Percentiles rank a stretch among this genome's conserved stretches.
These are phyloP conservation scores for Galerina sulciceps DNA, from an alignment of 768 basidiomycete genomes.

Conservation along the genomic window DNA sequence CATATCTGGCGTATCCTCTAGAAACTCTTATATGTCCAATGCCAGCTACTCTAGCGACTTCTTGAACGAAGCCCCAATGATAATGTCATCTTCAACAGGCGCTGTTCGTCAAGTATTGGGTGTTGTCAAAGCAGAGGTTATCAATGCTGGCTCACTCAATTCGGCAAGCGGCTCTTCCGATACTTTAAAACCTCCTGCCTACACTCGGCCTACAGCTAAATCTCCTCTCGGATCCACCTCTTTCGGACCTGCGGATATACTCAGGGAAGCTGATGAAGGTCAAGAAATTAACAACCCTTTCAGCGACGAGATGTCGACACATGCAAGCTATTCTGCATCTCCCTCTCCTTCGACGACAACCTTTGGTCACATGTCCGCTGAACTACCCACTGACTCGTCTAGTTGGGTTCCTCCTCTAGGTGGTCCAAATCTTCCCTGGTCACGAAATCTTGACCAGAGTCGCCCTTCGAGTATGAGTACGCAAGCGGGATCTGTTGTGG, in stretches of 20 bases:
- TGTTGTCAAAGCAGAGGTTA: conserved; percentile 79
- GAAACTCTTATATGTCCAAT: conserved; percentile 74
- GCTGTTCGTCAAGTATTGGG: conserved; percentile 75
- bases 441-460: conserved; percentile 38
- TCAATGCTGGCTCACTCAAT: conserved; percentile 55
- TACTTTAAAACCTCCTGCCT: conserved; percentile 41
- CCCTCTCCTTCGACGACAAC: conserved; percentile 45
- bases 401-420: conserved; percentile 38
- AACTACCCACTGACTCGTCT: conserved; percentile 28
- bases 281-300: conserved; percentile 65
- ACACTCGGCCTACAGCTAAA: conserved; percentile 50
- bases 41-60: conserved; percentile 81
- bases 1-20: conserved; percentile 52
- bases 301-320: conserved; percentile 54
- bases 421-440: conserved; percentile 46
- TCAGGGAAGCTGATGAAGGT: conserved; percentile 58
- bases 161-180: conserved; percentile 38
- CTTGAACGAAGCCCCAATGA: conserved; percentile 80
- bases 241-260: conserved; percentile 71
- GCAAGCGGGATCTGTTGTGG: conserved; percentile 60
- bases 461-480: conserved; percentile 68
- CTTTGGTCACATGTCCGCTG: conserved; percentile 37
- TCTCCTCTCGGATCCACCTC: conserved; percentile 75
- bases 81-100: conserved; percentile 71
- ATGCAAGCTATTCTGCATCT: conserved; percentile 37